phyloP scores from a whole-genome alignment of 2,329 filamentous ascomycete genomes.

The Talaromyces marneffei region DNA sequence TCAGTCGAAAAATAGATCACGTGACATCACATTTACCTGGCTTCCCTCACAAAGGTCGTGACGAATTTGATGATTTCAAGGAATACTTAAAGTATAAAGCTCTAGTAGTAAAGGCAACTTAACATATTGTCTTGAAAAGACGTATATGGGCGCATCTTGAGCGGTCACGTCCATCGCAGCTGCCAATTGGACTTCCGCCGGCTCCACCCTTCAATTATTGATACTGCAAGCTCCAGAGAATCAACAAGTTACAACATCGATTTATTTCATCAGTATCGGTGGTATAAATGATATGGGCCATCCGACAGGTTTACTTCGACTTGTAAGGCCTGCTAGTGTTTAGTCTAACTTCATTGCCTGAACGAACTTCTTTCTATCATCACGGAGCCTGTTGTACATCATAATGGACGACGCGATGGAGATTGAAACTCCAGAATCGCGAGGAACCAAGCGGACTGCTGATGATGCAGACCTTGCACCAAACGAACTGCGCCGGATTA shows the following conservation, averaged over 20 bases:
- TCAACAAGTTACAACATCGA: not conserved
- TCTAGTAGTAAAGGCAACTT: not conserved
- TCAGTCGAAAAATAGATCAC: not conserved
- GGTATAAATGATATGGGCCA: not conserved
- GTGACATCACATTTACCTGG: not conserved
- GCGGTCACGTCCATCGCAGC: not conserved
- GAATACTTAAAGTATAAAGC: too few relatives aligned
- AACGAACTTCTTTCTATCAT: not conserved
- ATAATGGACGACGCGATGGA: slow-evolving; percentile 41
- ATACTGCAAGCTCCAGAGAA: not conserved
- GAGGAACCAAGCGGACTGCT: slow-evolving; percentile 48
- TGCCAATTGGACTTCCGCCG: not conserved
- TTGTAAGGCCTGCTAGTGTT: not conserved
- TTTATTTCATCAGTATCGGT: not conserved
- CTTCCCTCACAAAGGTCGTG: too few relatives aligned
- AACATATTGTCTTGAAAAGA: not conserved
- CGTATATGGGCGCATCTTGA: not conserved
- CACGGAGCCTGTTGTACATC: not conserved
- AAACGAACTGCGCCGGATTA: slow-evolving; percentile 47
- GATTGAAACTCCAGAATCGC: slow-evolving; percentile 31
- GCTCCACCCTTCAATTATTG: not conserved
- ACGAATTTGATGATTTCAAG: too few relatives aligned
- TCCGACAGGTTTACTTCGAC: too few relatives aligned
- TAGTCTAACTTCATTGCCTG: too few relatives aligned
- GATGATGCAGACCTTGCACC: slow-evolving; percentile 36